Evolutionary conservation across 495 filamentous ascomycete species (phyloP).

Genomic region (Tuber indicum): DNA sequence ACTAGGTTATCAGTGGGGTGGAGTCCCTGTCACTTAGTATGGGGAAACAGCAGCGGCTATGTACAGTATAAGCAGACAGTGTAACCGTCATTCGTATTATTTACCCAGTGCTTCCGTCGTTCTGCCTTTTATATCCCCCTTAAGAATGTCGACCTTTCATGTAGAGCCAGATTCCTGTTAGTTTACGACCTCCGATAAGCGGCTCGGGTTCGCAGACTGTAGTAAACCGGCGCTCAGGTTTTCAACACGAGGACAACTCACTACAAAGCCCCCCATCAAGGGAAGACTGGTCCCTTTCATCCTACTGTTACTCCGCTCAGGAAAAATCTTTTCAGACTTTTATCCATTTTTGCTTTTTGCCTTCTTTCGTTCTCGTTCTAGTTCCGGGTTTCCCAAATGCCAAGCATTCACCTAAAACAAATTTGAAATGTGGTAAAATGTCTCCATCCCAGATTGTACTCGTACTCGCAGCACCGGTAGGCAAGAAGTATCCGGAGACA

Average conservation of each 20-base stretch:
- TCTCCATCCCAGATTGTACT: neutral
- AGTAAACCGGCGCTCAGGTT: neutral
- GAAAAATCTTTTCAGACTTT: neutral
- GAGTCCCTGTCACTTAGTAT: neutral
- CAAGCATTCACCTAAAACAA: neutral
- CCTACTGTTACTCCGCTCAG: neutral
- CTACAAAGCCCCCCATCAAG: neutral
- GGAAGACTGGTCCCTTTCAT: neutral
- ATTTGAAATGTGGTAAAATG: neutral
- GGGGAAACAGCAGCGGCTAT: slow-evolving; percentile 2
- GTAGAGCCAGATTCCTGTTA: neutral
- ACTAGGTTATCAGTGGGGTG: neutral
- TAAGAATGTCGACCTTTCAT: slow-evolving; percentile 1
- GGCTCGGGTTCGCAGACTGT: neutral
- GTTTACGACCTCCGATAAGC: neutral
- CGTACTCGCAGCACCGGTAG: neutral
- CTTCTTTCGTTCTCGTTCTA: neutral
- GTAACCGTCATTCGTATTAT: slow-evolving; percentile 1
- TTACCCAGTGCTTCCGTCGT: slow-evolving; percentile 2
- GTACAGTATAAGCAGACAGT: slow-evolving; percentile 1
- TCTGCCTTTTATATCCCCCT: slow-evolving; percentile 3
- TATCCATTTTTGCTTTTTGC: neutral
- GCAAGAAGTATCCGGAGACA: neutral
- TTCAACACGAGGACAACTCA: neutral
- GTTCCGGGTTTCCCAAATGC: neutral